Base-by-base conservation (phyloP, 345 rosid genomes). In the Triadica sebifera region DNA sequence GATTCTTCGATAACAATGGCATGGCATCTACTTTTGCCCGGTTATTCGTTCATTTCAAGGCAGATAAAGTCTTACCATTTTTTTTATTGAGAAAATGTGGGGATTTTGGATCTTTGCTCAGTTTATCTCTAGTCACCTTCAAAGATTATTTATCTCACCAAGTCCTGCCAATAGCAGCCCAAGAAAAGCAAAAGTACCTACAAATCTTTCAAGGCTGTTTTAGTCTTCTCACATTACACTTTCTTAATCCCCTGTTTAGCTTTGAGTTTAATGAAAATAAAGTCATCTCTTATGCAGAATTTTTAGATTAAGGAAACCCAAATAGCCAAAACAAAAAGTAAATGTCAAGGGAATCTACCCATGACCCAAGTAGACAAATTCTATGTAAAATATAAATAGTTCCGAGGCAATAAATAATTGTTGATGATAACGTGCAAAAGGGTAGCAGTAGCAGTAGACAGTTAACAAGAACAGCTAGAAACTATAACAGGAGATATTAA, bases 31-130 rank as follows among this genome's bases (percentile, higher is more conserved):
- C 83, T 67, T 72, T 71, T 74, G 72, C 75, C 75, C 79, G 76
- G 57, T 67, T 73, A 34, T 73, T 76, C 81, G 88, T 81, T 77
- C 67, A 65, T 83, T 77, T 74, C 84, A 56, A 80, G 81, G 84
- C 83, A 78, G 52, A 74, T 82, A 29, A 63, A 15, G 47, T 34
- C 38, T 70, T 67, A 61, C 34, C 7, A 8, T 61, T 6, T 15
- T 67, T 56, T 59, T 10, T 64, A 16, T 68, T 64, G 58, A 74
- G 70, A 69, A 81, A 81, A 55, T 73, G 72, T 37, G 77, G 75
- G 83, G 45, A 74, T 49, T 68, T 75, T 72, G 74, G 72, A 77
- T 67, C 62, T 73, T 63, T 51, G 52, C 72, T 69, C 8, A 15
- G 49, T 67, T 25, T 56, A 47, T 57, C 73, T 50, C 61, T 15